These are phyloP conservation scores for Metrosideros polymorpha DNA, from an alignment of 441 rosid species.

Conservation along the genomic window DNA sequence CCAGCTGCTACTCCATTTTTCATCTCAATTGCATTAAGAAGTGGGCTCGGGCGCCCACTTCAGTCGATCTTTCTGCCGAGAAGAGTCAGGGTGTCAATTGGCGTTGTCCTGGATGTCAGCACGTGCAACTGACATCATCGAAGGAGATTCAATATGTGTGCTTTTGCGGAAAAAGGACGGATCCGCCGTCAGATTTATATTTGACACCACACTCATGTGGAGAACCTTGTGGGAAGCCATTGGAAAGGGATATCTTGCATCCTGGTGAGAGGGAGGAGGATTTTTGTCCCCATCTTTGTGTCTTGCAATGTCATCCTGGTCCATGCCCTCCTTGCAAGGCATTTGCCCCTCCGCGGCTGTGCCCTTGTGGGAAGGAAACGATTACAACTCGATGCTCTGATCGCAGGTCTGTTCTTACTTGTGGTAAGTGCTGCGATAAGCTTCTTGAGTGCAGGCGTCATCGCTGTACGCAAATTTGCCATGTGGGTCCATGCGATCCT, in stretches of 20 bases:
- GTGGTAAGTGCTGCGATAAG: constrained; percentile 80
- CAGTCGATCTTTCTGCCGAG: constrained; percentile 68
- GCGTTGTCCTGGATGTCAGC: constrained; percentile 99
- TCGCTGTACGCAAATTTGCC: constrained; percentile 62
- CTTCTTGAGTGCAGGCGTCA: constrained; percentile 80
- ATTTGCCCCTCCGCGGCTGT: constrained; percentile 77
- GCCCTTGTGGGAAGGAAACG: constrained; percentile 90
- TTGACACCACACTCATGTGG: constrained; percentile 99
- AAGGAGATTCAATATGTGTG: constrained; percentile 81
- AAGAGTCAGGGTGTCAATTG: constrained; percentile 89
- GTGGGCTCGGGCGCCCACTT: constrained; percentile 97
- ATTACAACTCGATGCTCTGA: constrained; percentile 90
- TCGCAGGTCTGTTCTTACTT: constrained; percentile 58
- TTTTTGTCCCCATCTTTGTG: constrained; percentile 88
- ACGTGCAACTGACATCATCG: constrained; percentile 64
- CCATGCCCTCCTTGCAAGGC: constrained; percentile 99
- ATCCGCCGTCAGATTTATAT: constrained; percentile 91
- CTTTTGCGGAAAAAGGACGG: constrained; percentile 81
- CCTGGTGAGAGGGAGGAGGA: constrained; percentile 38
- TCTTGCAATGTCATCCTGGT: constrained; percentile 97
- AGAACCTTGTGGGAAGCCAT: constrained; percentile 93
- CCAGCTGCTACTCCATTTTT: constrained; percentile 90
- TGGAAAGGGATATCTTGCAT: constrained; percentile 45
- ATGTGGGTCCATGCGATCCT: constrained; percentile 80
- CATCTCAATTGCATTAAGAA: constrained; percentile 91